Conservation (phyloP, 2,329 filamentous ascomycete genomes). For the Metarhizium album region DNA sequence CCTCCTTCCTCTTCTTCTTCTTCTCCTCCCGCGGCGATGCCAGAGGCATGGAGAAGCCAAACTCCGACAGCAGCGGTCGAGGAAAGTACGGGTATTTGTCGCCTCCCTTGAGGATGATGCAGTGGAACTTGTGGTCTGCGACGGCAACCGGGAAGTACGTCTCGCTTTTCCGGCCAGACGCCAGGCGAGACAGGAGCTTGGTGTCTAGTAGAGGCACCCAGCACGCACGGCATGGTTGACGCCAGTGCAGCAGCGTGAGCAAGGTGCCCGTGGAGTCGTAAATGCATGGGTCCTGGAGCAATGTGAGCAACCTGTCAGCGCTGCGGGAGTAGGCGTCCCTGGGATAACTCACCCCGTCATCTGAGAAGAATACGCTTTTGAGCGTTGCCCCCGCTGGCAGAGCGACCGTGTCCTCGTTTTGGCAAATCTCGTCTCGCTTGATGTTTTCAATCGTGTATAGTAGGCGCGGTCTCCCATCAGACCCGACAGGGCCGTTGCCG, state of each 20-base stretch:
- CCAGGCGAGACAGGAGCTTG: constrained; percentile 67
- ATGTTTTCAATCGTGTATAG: constrained; percentile 92
- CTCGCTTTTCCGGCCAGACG: constrained; percentile 77
- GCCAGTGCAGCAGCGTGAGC: constrained; percentile 83
- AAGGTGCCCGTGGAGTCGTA: constrained; percentile 90
- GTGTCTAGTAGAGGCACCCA: constrained; percentile 95
- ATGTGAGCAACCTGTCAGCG: neutral
- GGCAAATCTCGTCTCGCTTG: constrained; percentile 85
- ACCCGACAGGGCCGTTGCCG: constrained; percentile 77
- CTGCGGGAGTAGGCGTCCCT: too few relatives aligned
- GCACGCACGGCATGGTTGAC: constrained; percentile 68
- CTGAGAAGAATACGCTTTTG: constrained; percentile 82
- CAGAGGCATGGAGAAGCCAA: constrained; percentile 81
- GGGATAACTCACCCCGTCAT: constrained; percentile 53
- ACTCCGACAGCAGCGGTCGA: constrained; percentile 79
- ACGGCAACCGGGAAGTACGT: constrained; percentile 93
- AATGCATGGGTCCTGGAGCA: constrained; percentile 71
- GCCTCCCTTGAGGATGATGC: constrained; percentile 94
- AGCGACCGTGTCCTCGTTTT: constrained; percentile 86
- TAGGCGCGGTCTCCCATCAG: constrained; percentile 67
- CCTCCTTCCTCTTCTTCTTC: constrained; percentile 25
- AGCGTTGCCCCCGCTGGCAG: constrained; percentile 64
- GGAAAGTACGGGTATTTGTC: constrained; percentile 92
- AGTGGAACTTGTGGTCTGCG: constrained; percentile 86
- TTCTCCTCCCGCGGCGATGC: constrained; percentile 36